Conservation (phyloP, 2,329 filamentous ascomycete genomes). For the Zelopaecilomyces penicillatus region DNA sequence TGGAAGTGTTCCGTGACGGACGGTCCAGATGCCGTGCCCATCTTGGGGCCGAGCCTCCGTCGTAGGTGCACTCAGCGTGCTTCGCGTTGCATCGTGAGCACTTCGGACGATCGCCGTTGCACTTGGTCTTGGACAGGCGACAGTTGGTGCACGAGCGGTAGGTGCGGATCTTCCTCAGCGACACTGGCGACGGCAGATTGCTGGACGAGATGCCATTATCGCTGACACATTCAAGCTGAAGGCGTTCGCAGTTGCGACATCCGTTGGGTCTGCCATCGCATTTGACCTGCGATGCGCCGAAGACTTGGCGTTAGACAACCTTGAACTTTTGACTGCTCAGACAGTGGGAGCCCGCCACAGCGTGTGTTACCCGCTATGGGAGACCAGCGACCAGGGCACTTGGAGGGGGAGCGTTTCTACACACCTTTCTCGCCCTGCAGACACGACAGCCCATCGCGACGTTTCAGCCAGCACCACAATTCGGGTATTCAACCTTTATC, state of each 20-base stretch:
- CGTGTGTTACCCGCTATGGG: too few relatives aligned
- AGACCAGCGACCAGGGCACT: neutral
- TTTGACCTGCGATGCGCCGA: constrained; percentile 26
- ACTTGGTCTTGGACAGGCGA: constrained; percentile 34
- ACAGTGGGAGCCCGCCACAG: too few relatives aligned
- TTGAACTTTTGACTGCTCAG: too few relatives aligned
- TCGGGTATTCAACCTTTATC: too few relatives aligned
- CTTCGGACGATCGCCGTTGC: constrained; percentile 30
- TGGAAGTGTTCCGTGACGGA: constrained; percentile 6
- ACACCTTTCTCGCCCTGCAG: constrained; percentile 32
- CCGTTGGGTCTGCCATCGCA: constrained; percentile 33
- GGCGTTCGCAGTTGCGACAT: constrained; percentile 34
- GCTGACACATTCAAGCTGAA: constrained; percentile 32
- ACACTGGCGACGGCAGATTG: constrained; percentile 18
- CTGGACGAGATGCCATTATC: constrained; percentile 23
- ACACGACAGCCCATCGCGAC: constrained; percentile 31
- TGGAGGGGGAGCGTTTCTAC: too few relatives aligned
- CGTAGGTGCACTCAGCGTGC: constrained; percentile 29
- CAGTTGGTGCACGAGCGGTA: constrained; percentile 32
- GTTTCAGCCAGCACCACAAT: too few relatives aligned
- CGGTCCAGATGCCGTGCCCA: constrained; percentile 27
- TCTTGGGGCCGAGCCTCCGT: constrained; percentile 28
- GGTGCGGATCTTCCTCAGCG: constrained; percentile 31
- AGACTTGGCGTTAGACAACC: constrained; percentile 1
- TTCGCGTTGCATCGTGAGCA: constrained; percentile 28